phyloP scores from a whole-genome alignment of 345 rosid genomes.

The Populus simonii region DNA sequence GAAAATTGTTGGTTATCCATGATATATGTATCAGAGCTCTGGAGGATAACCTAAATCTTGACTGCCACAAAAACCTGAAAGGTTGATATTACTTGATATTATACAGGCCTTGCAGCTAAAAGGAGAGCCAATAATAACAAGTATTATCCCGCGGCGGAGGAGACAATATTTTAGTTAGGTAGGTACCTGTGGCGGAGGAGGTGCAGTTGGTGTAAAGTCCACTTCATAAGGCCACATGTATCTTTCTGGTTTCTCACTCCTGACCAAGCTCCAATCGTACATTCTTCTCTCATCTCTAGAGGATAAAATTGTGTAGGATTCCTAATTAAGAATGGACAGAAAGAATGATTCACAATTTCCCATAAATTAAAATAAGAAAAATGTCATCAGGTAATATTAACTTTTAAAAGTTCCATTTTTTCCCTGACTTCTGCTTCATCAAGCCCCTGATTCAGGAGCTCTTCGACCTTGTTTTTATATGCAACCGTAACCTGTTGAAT shows the following conservation, averaged over 20 bases:
- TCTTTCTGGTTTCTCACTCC: conserved; percentile 51
- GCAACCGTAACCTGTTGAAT: conserved; percentile 42
- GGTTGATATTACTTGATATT: no score
- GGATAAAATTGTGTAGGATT: conserved; percentile 63
- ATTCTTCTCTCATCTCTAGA: conserved; percentile 68
- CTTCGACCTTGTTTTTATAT: conserved; percentile 47
- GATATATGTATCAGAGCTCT: no score
- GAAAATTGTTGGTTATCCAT: no score
- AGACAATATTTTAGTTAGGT: not conserved
- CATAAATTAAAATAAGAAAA: not conserved
- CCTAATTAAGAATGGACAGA: conserved; percentile 32
- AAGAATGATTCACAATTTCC: not conserved
- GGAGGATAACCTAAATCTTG: no score
- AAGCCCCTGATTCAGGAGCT: conserved; percentile 47
- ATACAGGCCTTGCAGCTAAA: no score
- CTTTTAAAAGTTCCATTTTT: conserved; percentile 55
- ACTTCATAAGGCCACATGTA: conserved; percentile 79
- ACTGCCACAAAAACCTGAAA: no score
- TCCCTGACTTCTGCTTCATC: conserved; percentile 51
- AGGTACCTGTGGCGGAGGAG: conserved; percentile 62
- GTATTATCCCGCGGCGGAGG: no score
- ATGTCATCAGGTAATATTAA: conserved; percentile 17
- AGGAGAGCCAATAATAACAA: no score
- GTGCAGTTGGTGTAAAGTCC: conserved; percentile 43
- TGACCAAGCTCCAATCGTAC: conserved; percentile 91